These are phyloP conservation scores for Trichophyton mentagrophytes DNA, from an alignment of 2,329 filamentous ascomycete genomes.

Conservation along the genomic window DNA sequence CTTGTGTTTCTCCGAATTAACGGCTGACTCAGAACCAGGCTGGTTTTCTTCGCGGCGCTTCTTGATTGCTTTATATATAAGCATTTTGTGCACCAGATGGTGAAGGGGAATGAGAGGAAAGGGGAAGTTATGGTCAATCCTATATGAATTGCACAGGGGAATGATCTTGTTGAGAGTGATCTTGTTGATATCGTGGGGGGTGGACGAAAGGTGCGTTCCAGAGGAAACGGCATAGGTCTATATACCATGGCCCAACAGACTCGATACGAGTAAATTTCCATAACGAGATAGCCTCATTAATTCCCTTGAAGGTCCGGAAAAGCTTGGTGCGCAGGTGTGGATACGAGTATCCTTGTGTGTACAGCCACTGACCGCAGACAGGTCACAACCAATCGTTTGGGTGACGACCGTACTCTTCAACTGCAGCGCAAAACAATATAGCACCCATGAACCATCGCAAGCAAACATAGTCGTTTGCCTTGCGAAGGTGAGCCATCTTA, in stretches of 20 bases:
- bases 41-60: background rate
- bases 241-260: background rate
- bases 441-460: background rate
- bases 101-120: background rate
- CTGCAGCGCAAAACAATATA: background rate
- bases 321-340: background rate
- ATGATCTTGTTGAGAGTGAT: background rate
- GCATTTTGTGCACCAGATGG: background rate
- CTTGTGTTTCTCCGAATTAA: slow-evolving; percentile 6
- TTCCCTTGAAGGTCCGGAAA: background rate
- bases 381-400: background rate
- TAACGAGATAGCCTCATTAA: background rate
- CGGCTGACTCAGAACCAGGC: background rate
- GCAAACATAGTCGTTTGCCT: background rate
- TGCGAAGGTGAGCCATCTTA: background rate
- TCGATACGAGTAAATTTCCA: background rate
- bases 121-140: background rate
- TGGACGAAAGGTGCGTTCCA: background rate
- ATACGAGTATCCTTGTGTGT: background rate
- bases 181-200: background rate
- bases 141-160: background rate
- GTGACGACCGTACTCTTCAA: background rate
- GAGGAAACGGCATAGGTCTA: background rate
- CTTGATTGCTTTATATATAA: slow-evolving; percentile 7
- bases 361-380: background rate